Conservation (phyloP, 2,329 filamentous ascomycete species). For the Leptographium procerum region DNA sequence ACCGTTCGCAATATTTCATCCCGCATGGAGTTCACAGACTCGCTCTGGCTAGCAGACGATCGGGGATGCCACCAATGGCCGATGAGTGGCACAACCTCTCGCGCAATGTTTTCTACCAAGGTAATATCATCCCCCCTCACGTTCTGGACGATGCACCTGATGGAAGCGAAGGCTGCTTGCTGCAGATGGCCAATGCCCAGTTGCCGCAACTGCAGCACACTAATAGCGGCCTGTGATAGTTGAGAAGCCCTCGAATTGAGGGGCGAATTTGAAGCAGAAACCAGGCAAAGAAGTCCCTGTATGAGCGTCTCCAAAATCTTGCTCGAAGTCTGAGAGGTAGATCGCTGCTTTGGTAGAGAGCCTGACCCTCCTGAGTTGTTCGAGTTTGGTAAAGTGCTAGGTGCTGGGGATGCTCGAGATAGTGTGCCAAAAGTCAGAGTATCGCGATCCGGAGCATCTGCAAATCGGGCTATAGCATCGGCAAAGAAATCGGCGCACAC, state of each 20-base stretch:
- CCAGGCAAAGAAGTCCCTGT: slow-evolving; percentile 53
- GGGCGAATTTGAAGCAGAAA: slow-evolving; percentile 57
- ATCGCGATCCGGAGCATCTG: slow-evolving; percentile 29
- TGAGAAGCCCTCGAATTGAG: slow-evolving; percentile 42
- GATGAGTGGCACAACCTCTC: slow-evolving; percentile 57
- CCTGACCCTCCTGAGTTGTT: slow-evolving; percentile 21
- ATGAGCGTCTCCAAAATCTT: slow-evolving; percentile 43
- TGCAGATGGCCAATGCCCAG: slow-evolving; percentile 52
- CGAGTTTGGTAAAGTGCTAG: slow-evolving; percentile 20
- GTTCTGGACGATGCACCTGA: slow-evolving; percentile 59
- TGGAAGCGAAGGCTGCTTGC: slow-evolving; percentile 59
- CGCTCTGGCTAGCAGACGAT: slow-evolving; percentile 46
- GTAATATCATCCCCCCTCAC: slow-evolving; percentile 57
- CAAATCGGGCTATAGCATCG: slow-evolving; percentile 43
- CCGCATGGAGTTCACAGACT: slow-evolving; percentile 43
- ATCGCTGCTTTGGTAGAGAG: slow-evolving; percentile 14
- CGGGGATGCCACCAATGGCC: slow-evolving; percentile 66
- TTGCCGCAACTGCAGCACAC: slow-evolving; percentile 48
- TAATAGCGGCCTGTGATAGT: slow-evolving; percentile 44
- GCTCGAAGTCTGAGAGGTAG: slow-evolving; percentile 18
- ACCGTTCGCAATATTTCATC: slow-evolving; percentile 70
- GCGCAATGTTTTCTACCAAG: slow-evolving; percentile 48
- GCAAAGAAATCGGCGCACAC: slow-evolving; percentile 60
- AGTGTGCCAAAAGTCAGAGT: slow-evolving; percentile 13
- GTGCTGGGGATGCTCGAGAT: slow-evolving; percentile 36